Evolutionary conservation across 208 protist species (phyloP).

Genomic region (Herpetomonas samuelpessoai): DNA sequence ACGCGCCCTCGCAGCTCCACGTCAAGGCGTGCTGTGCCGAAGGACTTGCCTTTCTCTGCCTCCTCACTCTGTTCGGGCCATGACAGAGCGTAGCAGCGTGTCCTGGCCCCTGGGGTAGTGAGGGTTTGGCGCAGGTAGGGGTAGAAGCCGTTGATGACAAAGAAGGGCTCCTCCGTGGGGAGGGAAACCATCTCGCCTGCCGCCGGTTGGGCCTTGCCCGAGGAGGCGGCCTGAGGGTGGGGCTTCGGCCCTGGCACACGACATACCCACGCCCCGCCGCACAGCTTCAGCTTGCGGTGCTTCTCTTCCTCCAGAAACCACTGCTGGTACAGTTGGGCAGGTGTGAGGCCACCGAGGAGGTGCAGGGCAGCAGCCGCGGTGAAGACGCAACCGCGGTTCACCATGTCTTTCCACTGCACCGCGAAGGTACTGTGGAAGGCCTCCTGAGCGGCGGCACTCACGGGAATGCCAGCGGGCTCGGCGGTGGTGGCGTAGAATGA

Average conservation of each 20-base stretch:
- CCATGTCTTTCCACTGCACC: slow-evolving; percentile 43
- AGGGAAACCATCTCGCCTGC: too few species aligned
- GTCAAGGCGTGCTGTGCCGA: slow-evolving; percentile 55
- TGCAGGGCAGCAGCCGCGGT: slow-evolving; percentile 60
- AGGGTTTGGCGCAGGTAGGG: slow-evolving; percentile 46
- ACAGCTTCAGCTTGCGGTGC: slow-evolving; percentile 27
- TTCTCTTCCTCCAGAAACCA: slow-evolving; percentile 22
- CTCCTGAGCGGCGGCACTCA: slow-evolving; percentile 11
- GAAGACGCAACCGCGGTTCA: slow-evolving; percentile 55
- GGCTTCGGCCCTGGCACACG: neutral
- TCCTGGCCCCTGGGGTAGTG: slow-evolving; percentile 23
- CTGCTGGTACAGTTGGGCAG: slow-evolving; percentile 29
- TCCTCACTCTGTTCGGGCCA: slow-evolving; percentile 44
- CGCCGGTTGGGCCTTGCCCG: too few species aligned
- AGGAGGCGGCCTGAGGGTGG: neutral
- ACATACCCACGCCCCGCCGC: slow-evolving; percentile 51
- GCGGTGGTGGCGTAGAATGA: slow-evolving; percentile 52
- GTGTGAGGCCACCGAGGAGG: slow-evolving; percentile 32
- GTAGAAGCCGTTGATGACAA: slow-evolving; percentile 85
- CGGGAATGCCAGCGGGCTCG: slow-evolving; percentile 17
- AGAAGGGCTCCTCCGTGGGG: slow-evolving; percentile 25
- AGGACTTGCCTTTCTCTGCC: slow-evolving; percentile 35
- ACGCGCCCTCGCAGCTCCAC: slow-evolving; percentile 35
- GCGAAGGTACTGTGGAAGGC: slow-evolving; percentile 49
- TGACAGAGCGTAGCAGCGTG: slow-evolving; percentile 63